Evolutionary conservation across 2,329 filamentous ascomycete species (phyloP).

Genomic region (Zopfia rhizophila): DNA sequence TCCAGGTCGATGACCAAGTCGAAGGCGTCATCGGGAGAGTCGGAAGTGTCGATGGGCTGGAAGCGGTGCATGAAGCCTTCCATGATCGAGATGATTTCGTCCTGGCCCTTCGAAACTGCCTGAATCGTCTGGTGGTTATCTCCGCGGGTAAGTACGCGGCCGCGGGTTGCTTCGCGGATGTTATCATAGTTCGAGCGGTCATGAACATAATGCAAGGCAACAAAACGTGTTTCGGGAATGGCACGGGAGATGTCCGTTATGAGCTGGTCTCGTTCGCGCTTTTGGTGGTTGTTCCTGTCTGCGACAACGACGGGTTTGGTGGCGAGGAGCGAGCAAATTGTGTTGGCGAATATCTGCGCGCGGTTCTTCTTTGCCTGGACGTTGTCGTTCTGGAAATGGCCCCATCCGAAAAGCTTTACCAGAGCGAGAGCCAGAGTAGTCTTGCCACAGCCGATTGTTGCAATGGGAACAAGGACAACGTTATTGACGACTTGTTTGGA

Average conservation of each 20-base stretch:
- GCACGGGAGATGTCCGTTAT: slow-evolving; percentile 77
- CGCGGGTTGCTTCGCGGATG: slow-evolving; percentile 78
- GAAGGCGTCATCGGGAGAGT: slow-evolving; percentile 81
- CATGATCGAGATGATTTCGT: slow-evolving; percentile 90
- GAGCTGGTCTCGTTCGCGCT: slow-evolving; percentile 86
- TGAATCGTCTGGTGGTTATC: slow-evolving; percentile 99
- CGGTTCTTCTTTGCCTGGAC: slow-evolving; percentile 80
- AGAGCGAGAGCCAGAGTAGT: slow-evolving; percentile 89
- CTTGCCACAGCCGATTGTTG: slow-evolving; percentile 96
- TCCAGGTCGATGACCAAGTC: slow-evolving; percentile 88
- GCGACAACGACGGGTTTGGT: slow-evolving; percentile 80
- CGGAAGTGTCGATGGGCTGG: slow-evolving; percentile 75
- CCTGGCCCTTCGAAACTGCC: slow-evolving; percentile 74
- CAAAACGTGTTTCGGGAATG: slow-evolving; percentile 73
- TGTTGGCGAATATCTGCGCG: slow-evolving; percentile 79
- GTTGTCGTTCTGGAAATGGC: slow-evolving; percentile 96
- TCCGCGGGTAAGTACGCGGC: slow-evolving; percentile 83
- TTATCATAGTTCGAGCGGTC: slow-evolving; percentile 72
- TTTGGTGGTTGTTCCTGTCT: slow-evolving; percentile 93
- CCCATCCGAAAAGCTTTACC: slow-evolving; percentile 86
- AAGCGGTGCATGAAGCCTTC: slow-evolving; percentile 90
- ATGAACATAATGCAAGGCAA: slow-evolving; percentile 91
- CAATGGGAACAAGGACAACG: slow-evolving; percentile 87
- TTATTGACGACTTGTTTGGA: slow-evolving; percentile 69
- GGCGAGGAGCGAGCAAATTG: slow-evolving; percentile 72